Conservation (phyloP, 495 filamentous ascomycete genomes). For the Saxophila tyrrhenica region DNA sequence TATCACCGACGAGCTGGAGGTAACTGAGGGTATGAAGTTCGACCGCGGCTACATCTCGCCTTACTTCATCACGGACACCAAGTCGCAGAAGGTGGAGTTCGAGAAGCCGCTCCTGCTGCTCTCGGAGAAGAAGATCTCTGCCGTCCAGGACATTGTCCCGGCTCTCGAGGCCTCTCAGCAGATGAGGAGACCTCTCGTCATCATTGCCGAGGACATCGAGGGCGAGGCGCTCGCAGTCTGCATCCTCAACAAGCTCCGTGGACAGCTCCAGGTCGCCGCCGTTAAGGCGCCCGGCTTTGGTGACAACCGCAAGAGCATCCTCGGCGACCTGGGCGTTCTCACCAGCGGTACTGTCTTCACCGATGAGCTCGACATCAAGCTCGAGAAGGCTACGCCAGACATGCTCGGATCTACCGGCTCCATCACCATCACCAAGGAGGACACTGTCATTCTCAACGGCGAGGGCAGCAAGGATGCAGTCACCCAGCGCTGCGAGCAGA, state of each 20-base stretch:
- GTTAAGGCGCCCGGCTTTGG: conserved; percentile 99
- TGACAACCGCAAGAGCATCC: conserved; percentile 99
- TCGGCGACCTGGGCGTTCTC: conserved; percentile 87
- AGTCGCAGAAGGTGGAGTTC: conserved; percentile 97
- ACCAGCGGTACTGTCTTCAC: conserved; percentile 97
- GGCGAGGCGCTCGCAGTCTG: conserved; percentile 97
- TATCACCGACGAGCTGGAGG: conserved; percentile 91
- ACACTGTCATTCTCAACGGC: conserved; percentile 97
- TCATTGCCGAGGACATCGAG: conserved; percentile 98
- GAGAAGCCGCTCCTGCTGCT: conserved; percentile 98
- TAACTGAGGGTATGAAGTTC: conserved; percentile 99
- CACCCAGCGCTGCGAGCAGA: conserved; percentile 94
- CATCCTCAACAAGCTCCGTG: conserved; percentile 99
- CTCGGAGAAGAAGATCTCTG: conserved; percentile 99
- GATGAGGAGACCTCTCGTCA: conserved; percentile 86
- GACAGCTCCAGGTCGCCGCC: conserved; percentile 94
- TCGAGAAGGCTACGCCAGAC: conserved; percentile 90
- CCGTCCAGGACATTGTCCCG: conserved; percentile 95
- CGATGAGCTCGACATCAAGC: conserved; percentile 95
- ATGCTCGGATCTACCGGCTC: conserved; percentile 95
- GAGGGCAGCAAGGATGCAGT: conserved; percentile 93
- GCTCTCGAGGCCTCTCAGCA: conserved; percentile 95
- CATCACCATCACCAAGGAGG: conserved; percentile 99
- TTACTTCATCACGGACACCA: conserved; percentile 99
- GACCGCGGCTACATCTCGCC: conserved; percentile 96